Percentiles rank a stretch among this genome's conserved stretches.
Conservation (phyloP, 1,284 basidiomycete species). For the Ustilago crameri region DNA sequence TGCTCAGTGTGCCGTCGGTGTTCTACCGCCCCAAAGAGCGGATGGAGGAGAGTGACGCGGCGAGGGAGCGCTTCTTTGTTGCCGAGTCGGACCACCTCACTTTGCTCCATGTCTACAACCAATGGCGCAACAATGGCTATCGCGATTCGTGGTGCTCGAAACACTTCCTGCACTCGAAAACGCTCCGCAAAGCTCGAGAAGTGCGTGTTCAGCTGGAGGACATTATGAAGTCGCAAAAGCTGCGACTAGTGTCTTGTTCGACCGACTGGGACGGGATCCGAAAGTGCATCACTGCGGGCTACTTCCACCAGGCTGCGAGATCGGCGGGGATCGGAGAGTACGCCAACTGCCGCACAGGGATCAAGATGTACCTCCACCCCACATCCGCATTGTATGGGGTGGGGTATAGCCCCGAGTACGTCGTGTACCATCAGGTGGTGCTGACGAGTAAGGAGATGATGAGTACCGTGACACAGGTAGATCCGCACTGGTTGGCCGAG, state of each 20-base stretch:
- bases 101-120: slow-evolving; percentile 93
- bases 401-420: slow-evolving; percentile 95
- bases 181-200: slow-evolving; percentile 92
- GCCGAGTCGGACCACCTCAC: slow-evolving; percentile 98
- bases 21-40: slow-evolving; percentile 95
- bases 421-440: slow-evolving; percentile 87
- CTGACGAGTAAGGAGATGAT: slow-evolving; percentile 57
- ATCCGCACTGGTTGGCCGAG: slow-evolving; percentile 68
- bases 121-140: slow-evolving; percentile 92
- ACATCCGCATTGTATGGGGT: slow-evolving; percentile 95
- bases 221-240: slow-evolving; percentile 98
- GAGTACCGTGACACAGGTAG: slow-evolving; percentile 66
- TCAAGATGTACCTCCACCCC: slow-evolving; percentile 86
- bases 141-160: slow-evolving; percentile 92
- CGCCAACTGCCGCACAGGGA: slow-evolving; percentile 94
- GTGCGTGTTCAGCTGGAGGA: slow-evolving; percentile 96
- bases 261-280: slow-evolving; percentile 96
- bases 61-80: slow-evolving; percentile 97
- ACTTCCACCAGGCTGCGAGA: slow-evolving; percentile 97
- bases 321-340: slow-evolving; percentile 99
- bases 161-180: slow-evolving; percentile 96
- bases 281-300: slow-evolving; percentile 96
- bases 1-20: slow-evolving; percentile 92
- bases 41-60: slow-evolving; percentile 94
- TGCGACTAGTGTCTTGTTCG: slow-evolving; percentile 86